These are phyloP conservation scores for Mortierella sp. DNA, from an alignment of 371 early-diverging fungal genomes.

Conservation along the genomic window DNA sequence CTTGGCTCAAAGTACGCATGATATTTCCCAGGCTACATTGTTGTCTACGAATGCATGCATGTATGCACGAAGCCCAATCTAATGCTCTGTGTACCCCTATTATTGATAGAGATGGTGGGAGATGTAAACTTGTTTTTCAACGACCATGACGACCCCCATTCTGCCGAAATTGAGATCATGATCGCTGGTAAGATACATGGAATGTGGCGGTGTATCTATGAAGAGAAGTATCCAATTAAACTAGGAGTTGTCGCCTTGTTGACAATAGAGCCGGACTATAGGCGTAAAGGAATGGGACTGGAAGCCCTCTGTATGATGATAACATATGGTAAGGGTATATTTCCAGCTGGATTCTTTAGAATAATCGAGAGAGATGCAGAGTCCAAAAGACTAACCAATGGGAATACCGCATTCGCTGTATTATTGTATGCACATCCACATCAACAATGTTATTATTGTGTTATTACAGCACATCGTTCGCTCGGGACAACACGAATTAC, in stretches of 20 bases:
- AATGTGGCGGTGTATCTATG: neutral
- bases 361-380: neutral
- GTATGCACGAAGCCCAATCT: neutral
- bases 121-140: constrained; percentile 95
- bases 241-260: too few relatives aligned
- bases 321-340: constrained; percentile 72
- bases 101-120: constrained; percentile 81
- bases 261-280: constrained; percentile 61
- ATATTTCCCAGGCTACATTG: neutral
- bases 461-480: constrained; percentile 58
- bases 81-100: neutral
- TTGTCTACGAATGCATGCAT: neutral
- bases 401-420: neutral
- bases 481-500: constrained; percentile 75
- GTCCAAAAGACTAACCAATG: neutral
- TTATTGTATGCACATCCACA: too few relatives aligned
- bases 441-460: neutral
- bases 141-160: constrained; percentile 76
- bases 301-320: constrained; percentile 87
- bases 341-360: neutral
- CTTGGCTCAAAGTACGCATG: constrained; percentile 56
- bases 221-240: neutral
- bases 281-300: constrained; percentile 78
- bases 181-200: constrained; percentile 78
- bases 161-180: constrained; percentile 95